Conservation (phyloP, 495 filamentous ascomycete genomes). For the Astrothelium subdiscretum region DNA sequence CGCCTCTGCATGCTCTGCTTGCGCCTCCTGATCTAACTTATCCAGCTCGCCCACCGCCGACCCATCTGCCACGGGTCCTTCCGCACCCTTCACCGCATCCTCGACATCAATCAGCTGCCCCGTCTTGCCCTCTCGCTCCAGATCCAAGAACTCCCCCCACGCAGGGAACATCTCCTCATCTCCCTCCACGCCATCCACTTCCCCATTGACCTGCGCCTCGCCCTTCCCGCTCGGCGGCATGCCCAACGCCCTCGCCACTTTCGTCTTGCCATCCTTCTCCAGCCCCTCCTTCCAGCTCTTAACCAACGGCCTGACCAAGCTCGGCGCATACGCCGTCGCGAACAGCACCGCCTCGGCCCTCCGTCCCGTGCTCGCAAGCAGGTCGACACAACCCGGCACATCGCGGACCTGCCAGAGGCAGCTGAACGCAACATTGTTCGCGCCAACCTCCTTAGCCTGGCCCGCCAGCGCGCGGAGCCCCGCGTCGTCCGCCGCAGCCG, state of each 20-base stretch:
- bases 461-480: slow-evolving; percentile 60
- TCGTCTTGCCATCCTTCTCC: slow-evolving; percentile 68
- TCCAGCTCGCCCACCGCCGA: slow-evolving; percentile 12
- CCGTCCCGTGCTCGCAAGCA: slow-evolving; percentile 66
- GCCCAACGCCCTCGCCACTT: slow-evolving; percentile 70
- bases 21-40: slow-evolving; percentile 8
- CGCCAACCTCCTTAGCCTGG: slow-evolving; percentile 62
- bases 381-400: slow-evolving; percentile 65
- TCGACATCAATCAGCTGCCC: slow-evolving; percentile 19
- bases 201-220: slow-evolving; percentile 15
- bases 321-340: slow-evolving; percentile 88
- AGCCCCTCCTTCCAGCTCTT: slow-evolving; percentile 67
- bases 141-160: slow-evolving; percentile 77
- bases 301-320: slow-evolving; percentile 54
- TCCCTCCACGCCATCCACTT: slow-evolving; percentile 38
- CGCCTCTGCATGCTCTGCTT: slow-evolving; percentile 12
- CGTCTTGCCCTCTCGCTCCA: slow-evolving; percentile 56
- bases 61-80: slow-evolving; percentile 8
- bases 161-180: slow-evolving; percentile 92
- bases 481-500: slow-evolving; percentile 61
- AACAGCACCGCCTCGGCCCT: slow-evolving; percentile 80
- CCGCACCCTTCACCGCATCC: slow-evolving; percentile 12
- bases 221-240: slow-evolving; percentile 45
- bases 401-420: slow-evolving; percentile 82
- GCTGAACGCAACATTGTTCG: slow-evolving; percentile 86